These are phyloP conservation scores for Lineolata rhizophorae DNA, from an alignment of 495 filamentous ascomycete species.

Conservation along the genomic window DNA sequence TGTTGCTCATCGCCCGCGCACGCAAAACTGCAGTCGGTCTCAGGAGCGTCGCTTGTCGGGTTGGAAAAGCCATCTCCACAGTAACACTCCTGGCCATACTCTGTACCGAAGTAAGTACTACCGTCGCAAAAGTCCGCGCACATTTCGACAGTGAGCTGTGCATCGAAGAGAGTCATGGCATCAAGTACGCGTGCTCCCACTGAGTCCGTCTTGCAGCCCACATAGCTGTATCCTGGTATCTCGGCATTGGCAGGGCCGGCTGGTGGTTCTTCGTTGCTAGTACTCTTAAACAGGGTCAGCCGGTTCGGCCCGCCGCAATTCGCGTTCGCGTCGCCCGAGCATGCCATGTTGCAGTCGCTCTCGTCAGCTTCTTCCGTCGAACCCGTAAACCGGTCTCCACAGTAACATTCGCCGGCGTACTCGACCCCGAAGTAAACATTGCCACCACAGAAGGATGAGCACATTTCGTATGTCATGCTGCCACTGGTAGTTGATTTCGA, in stretches of 20 bases:
- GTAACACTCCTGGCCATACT: constrained; percentile 13
- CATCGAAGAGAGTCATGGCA: no score
- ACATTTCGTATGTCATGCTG: constrained; percentile 4
- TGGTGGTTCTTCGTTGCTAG: no score
- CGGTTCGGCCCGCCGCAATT: not conserved
- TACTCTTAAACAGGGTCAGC: not conserved
- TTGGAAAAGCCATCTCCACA: no score
- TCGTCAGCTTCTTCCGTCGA: not conserved
- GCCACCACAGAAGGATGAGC: constrained; percentile 9
- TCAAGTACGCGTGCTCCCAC: not conserved
- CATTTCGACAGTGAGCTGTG: not conserved
- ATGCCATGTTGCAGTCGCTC: not conserved
- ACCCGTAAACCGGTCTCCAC: constrained; percentile 4
- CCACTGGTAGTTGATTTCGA: constrained; percentile 2
- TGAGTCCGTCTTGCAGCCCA: constrained; percentile 6
- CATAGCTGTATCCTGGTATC: constrained; percentile 4
- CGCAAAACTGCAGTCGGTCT: not conserved
- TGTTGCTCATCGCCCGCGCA: not conserved
- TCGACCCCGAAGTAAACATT: constrained; percentile 14
- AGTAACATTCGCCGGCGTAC: constrained; percentile 11
- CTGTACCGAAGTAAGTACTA: constrained; percentile 13
- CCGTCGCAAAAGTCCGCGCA: constrained; percentile 10
- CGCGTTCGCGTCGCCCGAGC: not conserved
- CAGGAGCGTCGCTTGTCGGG: no score
- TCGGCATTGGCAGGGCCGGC: no score